Conservation (phyloP, 1,284 basidiomycete genomes). For the Sporisorium exsertum region DNA sequence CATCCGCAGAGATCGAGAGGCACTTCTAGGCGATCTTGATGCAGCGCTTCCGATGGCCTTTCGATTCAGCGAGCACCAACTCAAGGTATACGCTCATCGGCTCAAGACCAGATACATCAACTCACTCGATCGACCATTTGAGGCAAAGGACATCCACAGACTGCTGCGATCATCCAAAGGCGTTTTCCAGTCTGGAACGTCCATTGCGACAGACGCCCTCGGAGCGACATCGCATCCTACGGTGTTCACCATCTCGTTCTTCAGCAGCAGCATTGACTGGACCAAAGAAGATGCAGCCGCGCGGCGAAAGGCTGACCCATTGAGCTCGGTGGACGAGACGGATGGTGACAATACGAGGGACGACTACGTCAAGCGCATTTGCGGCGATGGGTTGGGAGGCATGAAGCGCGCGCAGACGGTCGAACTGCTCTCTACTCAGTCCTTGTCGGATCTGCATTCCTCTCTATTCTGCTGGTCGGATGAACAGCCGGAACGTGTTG, state of each 20-base stretch:
- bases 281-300: constrained; percentile 11
- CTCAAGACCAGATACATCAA: constrained; percentile 42
- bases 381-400: constrained; percentile 39
- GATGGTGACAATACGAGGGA: constrained; percentile 28
- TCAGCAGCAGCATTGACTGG: constrained; percentile 26
- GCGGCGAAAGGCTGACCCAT: neutral
- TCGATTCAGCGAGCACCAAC: constrained; percentile 28
- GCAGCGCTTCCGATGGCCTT: constrained; percentile 34
- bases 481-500: constrained; percentile 38
- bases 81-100: constrained; percentile 37
- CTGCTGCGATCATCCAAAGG: constrained; percentile 1
- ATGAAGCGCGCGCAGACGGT: constrained; percentile 42
- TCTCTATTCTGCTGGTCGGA: constrained; percentile 48
- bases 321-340: neutral
- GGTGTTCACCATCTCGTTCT: constrained; percentile 37
- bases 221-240: neutral
- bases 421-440: constrained; percentile 39
- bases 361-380: constrained; percentile 44
- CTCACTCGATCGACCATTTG: constrained; percentile 42
- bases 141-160: constrained; percentile 14
- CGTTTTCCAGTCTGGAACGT: neutral
- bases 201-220: neutral
- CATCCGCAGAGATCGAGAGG: constrained; percentile 32
- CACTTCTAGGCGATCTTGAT: constrained; percentile 20
- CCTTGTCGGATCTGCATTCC: constrained; percentile 17